Base-by-base conservation (phyloP, 2,329 filamentous ascomycete genomes). In the Apiospora marii region DNA sequence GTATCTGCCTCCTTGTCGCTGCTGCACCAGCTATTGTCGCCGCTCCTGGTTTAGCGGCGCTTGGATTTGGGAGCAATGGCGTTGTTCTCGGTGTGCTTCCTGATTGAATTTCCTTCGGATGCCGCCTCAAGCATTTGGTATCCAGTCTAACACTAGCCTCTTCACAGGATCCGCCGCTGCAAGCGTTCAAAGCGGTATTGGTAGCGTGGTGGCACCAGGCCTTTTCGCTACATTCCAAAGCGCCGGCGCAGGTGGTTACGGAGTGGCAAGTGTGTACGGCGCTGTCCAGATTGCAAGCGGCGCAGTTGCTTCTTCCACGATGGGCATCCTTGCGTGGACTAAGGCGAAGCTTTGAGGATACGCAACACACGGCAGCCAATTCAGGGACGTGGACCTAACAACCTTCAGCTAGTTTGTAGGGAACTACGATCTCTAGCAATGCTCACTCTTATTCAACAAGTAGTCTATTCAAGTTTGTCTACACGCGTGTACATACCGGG, bases 211-310 rank as follows among this genome's bases (percentile, higher is more conserved):
- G 1, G 75, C 74, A 0, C 73, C 72, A 6, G 73, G 76, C 8
- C 0, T 73, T 2, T 79, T 79, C 49, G 77, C 78, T 1, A 75
- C 75, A 3, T 27, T 77, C 3, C 76, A 78, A 71, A 79, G 78
- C 70, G 78, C 77, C 22, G 77, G 43, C 0, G 74, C 74, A 44
- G 74, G 72, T 3, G 77, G 77, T 14, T 79, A 78, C 69, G 78
- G 78, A 5, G 74, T 73, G 10, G 75, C 78, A 3, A 69, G 71
- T 10, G 75, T 78, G 16, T 73, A 72, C 10, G 69, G 69, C 0
- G 72, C 58, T 13, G 72, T 77, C 3, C 75, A 75, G 61, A 74
- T 58, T 13, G 44, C 70, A 7, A 77, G 75, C 51, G 73, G 49
- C 14, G 41, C 53, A 3, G 43, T 64, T 24, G 46, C 24, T 58